Evolutionary conservation across 345 rosid species (phyloP), one percentile per base, ranked within the genome.

Genomic region (Rubroshorea leprosula): DNA sequence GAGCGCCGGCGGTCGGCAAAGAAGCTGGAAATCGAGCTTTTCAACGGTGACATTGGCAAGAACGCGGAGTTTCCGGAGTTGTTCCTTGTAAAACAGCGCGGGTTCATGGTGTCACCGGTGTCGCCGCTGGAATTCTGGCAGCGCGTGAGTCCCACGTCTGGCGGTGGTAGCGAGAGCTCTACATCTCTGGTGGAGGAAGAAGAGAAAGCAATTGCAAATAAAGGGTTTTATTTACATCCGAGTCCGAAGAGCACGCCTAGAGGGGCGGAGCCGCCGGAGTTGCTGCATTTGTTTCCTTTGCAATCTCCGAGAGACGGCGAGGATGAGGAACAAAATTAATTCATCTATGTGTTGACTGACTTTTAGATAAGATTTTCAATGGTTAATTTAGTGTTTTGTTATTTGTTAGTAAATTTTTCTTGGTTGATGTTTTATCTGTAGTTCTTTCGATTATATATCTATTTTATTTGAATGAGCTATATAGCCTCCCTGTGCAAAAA

Each of bases 251-350:
- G 61, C 56, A 74, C 76, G 21, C 75, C 77, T 0, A 73, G 83
- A 35, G 76, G 72, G 62, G 65, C 80, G 21, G 78, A 80, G n/a
- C n/a, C n/a, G 51, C 89, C 93, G 2, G 86, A 83, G 77, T 67
- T 90, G 63, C 55, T 90, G 66, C 81, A 90, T 16, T 61, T 90
- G 59, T 90, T 90, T 67, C 97, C 97, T 39, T 70, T 90, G 57
- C 55, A 55, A 54, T 86, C 97, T 64, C 92, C 66, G 23, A 49
- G 17, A 48, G 19, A 21, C 12, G 20, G 3, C 1, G 20, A 47
- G 24, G 3, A 35, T 47, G 25, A 48, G 18, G 9, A 46, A 27
- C 17, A 1, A 6, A n/a, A 46, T 5, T 18, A 61, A 46, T 45
- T 74, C 54, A 70, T 31, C 72, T 73, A 72, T 76, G 23, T 41